phyloP scores from a whole-genome alignment of 306 rosid species.

The Corylus americana region DNA sequence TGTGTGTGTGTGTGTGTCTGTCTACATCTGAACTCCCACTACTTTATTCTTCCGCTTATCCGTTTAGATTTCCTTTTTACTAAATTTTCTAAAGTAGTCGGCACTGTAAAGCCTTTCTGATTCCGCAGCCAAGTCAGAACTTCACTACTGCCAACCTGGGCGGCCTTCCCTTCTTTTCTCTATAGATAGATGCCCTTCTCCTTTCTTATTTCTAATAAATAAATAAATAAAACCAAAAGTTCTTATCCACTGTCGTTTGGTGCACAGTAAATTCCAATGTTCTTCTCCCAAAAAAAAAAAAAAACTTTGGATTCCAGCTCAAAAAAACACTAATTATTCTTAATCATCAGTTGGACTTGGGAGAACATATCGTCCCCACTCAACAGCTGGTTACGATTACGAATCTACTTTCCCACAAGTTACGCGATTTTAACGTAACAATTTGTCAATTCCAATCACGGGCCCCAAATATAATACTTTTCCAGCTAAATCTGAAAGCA shows the following conservation, averaged over 20 bases:
- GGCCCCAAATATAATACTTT: constrained; percentile 23
- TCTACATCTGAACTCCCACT: constrained; percentile 25
- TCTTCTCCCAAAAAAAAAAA: background rate
- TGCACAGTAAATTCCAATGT: background rate
- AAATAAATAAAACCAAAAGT: background rate
- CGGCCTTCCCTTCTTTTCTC: background rate
- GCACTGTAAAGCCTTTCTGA: constrained; percentile 17
- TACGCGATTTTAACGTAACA: constrained; percentile 42
- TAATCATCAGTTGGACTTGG: constrained; percentile 39
- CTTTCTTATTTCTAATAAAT: background rate
- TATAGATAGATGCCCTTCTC: constrained; percentile 22
- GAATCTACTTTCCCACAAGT: constrained; percentile 43
- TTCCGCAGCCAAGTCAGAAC: constrained; percentile 42
- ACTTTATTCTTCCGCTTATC: constrained; percentile 35
- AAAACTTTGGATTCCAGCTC: constrained; percentile 46
- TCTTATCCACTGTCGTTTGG: constrained; percentile 1
- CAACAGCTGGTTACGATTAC: constrained; percentile 58
- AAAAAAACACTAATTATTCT: constrained; percentile 23
- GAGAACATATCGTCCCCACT: constrained; percentile 46
- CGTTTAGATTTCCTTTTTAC: constrained; percentile 19
- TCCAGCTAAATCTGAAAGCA: constrained; percentile 58
- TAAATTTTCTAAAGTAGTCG: constrained; percentile 9
- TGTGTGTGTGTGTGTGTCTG: background rate
- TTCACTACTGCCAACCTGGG: constrained; percentile 44
- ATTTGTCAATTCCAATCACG: constrained; percentile 23